These are phyloP conservation scores for Fusarium buxicola DNA, from an alignment of 2,329 filamentous ascomycete species.

Conservation along the genomic window DNA sequence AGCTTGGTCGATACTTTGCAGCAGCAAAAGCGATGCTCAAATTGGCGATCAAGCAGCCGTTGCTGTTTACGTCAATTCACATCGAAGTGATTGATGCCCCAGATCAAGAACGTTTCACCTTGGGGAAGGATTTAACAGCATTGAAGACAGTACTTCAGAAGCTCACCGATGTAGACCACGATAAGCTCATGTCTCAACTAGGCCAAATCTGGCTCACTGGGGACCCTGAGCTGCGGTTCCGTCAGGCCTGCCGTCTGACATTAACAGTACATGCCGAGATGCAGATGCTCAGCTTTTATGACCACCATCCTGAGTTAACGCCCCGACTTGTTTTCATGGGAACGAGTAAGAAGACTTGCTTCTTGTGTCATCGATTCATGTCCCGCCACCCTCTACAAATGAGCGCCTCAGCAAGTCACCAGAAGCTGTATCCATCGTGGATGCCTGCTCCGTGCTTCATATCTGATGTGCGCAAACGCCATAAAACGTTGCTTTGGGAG, in stretches of 20 bases:
- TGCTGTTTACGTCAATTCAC: constrained; percentile 38
- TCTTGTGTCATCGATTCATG: constrained; percentile 47
- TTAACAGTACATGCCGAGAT: constrained; percentile 50
- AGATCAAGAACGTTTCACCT: too few relatives aligned
- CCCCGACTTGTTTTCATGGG: constrained; percentile 46
- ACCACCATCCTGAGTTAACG: constrained; percentile 34
- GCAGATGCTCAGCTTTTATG: constrained; percentile 49
- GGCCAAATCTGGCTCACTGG: neutral
- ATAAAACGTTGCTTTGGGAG: too few relatives aligned
- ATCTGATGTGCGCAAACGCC: too few relatives aligned
- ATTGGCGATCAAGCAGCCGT: constrained; percentile 40
- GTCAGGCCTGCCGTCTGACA: constrained; percentile 30
- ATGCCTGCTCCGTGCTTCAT: constrained; percentile 29
- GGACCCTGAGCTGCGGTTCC: constrained; percentile 25
- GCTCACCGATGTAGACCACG: too few relatives aligned
- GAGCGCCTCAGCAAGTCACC: constrained; percentile 46
- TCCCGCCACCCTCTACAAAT: constrained; percentile 40
- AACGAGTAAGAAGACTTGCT: constrained; percentile 51
- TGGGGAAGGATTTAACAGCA: too few relatives aligned
- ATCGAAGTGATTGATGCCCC: constrained; percentile 17
- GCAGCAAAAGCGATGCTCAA: constrained; percentile 47
- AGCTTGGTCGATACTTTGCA: constrained; percentile 45
- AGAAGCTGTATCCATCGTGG: constrained; percentile 51
- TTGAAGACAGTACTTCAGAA: too few relatives aligned
- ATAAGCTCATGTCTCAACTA: constrained; percentile 23